Evolutionary conservation across 2,329 filamentous ascomycete species (phyloP), one percentile per base, ranked within the genome.

Genomic region (Colletotrichum siamense): DNA sequence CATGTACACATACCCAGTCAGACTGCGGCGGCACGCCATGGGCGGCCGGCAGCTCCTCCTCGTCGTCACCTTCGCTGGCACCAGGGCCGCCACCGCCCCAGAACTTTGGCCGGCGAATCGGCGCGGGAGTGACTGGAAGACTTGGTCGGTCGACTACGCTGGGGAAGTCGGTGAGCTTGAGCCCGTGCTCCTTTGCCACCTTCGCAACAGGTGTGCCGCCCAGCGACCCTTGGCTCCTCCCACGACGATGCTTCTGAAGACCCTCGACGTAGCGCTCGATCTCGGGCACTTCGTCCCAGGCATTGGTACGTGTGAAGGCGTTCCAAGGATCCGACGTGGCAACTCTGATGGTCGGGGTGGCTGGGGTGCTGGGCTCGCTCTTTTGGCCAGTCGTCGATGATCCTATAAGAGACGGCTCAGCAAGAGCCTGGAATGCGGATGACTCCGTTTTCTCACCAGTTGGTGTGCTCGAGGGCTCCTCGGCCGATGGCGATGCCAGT

Each of bases 281-380:
- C 79, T 95, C 94, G 15, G 95, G 95, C 69, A 98, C 91, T 69
- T 95, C 95, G 81, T 99, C 97, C 97, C 97, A 99, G 18, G 95
- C 96, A 84, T 99, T 99, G 67, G 89, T 91, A 63, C 92, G 91
- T n/a, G 92, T 88, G 83, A 94, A 98, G 63, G 89, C 89, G 78
- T 92, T 90, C 95, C 95, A 98, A 24, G 92, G 90, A 80, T 93
- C 89, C 65, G 90, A 86, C 49, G 88, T 82, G 26, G 85, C 86
- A 73, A 87, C 79, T 61, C 84, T 85, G 75, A 89, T 85, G 32
- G 86, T 88, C 30, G 90, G 88, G 67, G 89, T 90, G 59, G 84
- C 83, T 69, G 90, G 87, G 34, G 91, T 90, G 44, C 81, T 81
- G 13, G 87, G 85, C 76, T 88, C 88, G 79, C 83, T 87, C 78